Base-by-base conservation (phyloP, 208 protist genomes). In the Acanthamoeba healyi region DNA sequence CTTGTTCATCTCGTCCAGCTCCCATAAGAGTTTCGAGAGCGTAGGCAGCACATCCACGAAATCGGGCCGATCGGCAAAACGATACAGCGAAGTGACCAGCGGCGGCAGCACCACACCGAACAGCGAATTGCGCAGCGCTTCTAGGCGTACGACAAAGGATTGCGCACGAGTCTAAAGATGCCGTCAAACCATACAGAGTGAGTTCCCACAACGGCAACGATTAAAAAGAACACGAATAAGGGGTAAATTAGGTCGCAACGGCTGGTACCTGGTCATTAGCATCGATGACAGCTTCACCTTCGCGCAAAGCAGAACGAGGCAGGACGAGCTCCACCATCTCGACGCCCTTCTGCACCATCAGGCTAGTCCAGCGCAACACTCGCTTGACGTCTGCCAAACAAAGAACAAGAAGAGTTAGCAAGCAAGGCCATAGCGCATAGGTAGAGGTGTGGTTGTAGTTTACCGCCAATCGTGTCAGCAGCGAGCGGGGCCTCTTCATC, bases 1-100 rank as follows among this genome's bases (percentile, higher is more conserved):
- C 44, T 86, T 86, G 77, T 86, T 86, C 77, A 86, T 86, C 26
- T 86, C 77, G 46, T 86, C 77, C n/a, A 86, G 77, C 44, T 86
- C 77, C 77, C 77, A 86, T 12, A 86, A 26, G 14, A 86, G 77
- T 3, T 58, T 15, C n/a, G 61, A 44, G 22, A 86, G 77, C 56
- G 77, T 24, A 6, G 77, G 77, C 40, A 86, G 77, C 10, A 58
- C 42, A 26, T 86, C 77, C 40, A 86, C 77, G 44, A 86, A 61
- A 29, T 86, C 77, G 14, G 77, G 9, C 26, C 77, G 40, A 86
- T 32, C 46, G 77, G 77, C 77, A 15, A 86, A 86, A 26, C 36
- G 77, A 29, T 61, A 40, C 29, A 86, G 46, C 10, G 77, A 86
- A 58, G 46, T 58, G n/a, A 86, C n/a, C 40, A 86, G 77, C 26